Percentiles rank a stretch among this genome's conserved stretches.
phyloP scores from a whole-genome alignment of 345 rosid species.

The Viola odorata region DNA sequence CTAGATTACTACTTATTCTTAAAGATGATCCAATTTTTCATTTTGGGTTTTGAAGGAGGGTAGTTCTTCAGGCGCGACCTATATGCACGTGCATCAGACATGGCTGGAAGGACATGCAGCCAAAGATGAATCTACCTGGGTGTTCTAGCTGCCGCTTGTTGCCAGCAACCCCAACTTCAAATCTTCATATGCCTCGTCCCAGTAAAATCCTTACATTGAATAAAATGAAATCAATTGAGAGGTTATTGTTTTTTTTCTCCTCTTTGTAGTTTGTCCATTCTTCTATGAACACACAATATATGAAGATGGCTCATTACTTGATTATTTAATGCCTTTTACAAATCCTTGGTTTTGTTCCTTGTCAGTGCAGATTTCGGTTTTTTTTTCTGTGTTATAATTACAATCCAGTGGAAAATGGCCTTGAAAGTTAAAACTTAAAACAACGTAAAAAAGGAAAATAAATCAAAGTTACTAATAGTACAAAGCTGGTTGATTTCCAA shows the following conservation, averaged over 20 bases:
- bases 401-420: too few species aligned
- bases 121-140: slow-evolving; percentile 45
- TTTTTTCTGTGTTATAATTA: not conserved
- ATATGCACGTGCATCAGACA: slow-evolving; percentile 59
- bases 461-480: too few species aligned
- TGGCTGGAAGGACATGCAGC: slow-evolving; percentile 53
- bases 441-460: too few species aligned
- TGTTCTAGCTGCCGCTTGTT: slow-evolving; percentile 14
- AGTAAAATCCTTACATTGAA: too few species aligned
- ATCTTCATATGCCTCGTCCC: not conserved
- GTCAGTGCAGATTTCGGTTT: not conserved
- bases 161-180: not conserved
- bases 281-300: not conserved
- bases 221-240: not conserved
- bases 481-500: too few species aligned
- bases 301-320: not conserved
- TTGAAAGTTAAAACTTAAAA: too few species aligned
- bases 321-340: not conserved
- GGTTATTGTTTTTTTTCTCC: not conserved
- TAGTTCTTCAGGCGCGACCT: slow-evolving; percentile 28
- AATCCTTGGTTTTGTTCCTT: not conserved
- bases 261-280: not conserved
- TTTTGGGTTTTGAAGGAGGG: slow-evolving; percentile 43
- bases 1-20: not conserved
- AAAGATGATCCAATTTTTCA: not conserved